Evolutionary conservation across 441 rosid genomes (phyloP).

Genomic region (Bocquillonia castaneifolia): DNA sequence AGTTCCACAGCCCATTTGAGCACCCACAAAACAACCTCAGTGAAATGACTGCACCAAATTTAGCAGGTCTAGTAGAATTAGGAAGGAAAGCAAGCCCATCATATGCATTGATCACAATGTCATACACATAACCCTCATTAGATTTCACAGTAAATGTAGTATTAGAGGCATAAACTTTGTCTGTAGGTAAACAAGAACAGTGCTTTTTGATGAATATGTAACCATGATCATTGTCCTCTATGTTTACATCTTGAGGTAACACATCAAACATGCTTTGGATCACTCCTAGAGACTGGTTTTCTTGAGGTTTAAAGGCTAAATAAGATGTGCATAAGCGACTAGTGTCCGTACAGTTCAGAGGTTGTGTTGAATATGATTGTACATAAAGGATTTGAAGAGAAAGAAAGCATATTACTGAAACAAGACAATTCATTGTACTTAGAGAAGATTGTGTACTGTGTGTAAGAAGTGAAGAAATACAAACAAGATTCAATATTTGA

Average conservation of each 20-base stretch:
- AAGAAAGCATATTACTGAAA: constrained; percentile 27
- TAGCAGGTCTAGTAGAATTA: constrained; percentile 40
- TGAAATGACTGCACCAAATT: constrained; percentile 66
- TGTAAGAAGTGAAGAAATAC: background rate
- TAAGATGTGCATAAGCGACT: constrained; percentile 79
- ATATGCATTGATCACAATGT: constrained; percentile 57
- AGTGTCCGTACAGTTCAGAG: constrained; percentile 85
- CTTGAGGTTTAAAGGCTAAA: constrained; percentile 65
- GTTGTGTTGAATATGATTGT: constrained; percentile 35
- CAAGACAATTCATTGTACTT: constrained; percentile 34
- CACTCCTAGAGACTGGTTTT: constrained; percentile 52
- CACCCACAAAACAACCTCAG: constrained; percentile 89
- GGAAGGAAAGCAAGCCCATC: constrained; percentile 75
- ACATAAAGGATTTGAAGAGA: constrained; percentile 22
- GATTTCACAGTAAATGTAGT: constrained; percentile 77
- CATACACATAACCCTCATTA: constrained; percentile 54
- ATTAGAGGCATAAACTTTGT: constrained; percentile 59
- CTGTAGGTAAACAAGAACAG: constrained; percentile 67
- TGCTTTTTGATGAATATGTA: constrained; percentile 72
- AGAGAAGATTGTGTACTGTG: background rate
- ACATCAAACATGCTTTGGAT: constrained; percentile 95
- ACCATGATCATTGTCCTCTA: constrained; percentile 41
- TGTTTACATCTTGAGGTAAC: constrained; percentile 56
- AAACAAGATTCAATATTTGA: constrained; percentile 11
- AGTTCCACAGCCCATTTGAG: constrained; percentile 93